Conservation (phyloP, 257 asterid genomes). For the Oldenlandia corymbosa region DNA sequence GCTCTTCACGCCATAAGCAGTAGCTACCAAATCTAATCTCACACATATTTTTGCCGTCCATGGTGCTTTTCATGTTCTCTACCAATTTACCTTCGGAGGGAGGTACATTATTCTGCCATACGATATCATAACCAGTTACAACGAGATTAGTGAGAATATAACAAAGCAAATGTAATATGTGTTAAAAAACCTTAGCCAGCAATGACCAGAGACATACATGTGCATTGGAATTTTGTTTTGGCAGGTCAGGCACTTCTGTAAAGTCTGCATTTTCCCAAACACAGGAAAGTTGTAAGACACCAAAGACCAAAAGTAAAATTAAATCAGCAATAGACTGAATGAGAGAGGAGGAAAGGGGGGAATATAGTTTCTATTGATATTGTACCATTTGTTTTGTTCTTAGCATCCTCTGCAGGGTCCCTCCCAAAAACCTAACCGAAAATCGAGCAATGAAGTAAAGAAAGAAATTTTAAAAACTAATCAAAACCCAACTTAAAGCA, state of each 20-base stretch:
- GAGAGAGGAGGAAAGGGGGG: neutral
- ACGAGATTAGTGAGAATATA: no score
- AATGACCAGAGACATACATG: slow-evolving; percentile 26
- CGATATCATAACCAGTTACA: slow-evolving; percentile 13
- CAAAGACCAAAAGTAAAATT: neutral
- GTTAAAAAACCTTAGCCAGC: neutral
- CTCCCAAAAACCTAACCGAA: slow-evolving; percentile 52
- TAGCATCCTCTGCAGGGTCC: slow-evolving; percentile 33
- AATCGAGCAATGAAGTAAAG: slow-evolving; percentile 17
- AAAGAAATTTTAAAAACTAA: slow-evolving; percentile 19
- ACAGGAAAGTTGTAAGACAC: slow-evolving; percentile 12
- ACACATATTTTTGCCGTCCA: slow-evolving; percentile 59
- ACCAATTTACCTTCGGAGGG: slow-evolving; percentile 21
- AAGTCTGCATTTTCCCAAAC: slow-evolving; percentile 37
- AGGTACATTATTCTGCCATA: slow-evolving; percentile 40
- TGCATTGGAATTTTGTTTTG: slow-evolving; percentile 35
- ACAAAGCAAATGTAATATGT: no score
- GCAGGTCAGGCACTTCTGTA: slow-evolving; percentile 33
- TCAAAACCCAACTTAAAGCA: slow-evolving; percentile 6
- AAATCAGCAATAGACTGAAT: neutral
- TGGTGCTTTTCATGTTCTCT: slow-evolving; percentile 30
- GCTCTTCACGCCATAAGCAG: slow-evolving; percentile 88
- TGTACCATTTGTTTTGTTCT: slow-evolving; percentile 55
- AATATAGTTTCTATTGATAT: neutral
- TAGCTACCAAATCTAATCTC: slow-evolving; percentile 88